Evolutionary conservation across 805 yeast genomes (phyloP).

Genomic region (Kuraishia cidri): DNA sequence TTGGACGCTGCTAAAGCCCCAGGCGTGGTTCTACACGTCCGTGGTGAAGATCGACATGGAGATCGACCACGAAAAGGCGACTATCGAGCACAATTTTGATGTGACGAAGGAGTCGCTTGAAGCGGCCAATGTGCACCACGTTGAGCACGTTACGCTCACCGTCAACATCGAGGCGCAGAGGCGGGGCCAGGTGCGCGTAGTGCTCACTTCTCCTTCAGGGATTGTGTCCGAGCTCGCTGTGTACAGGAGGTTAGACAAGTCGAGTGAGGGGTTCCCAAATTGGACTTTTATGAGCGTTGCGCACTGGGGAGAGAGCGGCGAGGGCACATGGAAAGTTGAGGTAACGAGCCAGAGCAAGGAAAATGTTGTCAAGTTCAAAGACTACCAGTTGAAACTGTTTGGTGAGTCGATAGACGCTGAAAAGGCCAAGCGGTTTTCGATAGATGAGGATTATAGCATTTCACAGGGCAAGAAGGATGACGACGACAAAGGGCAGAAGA

Average conservation of each 20-base stretch:
- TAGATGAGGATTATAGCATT: constrained; percentile 32
- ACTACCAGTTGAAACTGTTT: constrained; percentile 76
- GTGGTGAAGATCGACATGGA: constrained; percentile 21
- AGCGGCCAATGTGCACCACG: constrained; percentile 49
- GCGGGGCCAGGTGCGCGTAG: constrained; percentile 65
- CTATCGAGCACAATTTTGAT: constrained; percentile 26
- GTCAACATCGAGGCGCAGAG: constrained; percentile 56
- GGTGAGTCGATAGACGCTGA: constrained; percentile 68
- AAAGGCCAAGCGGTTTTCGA: constrained; percentile 48
- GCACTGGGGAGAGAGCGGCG: constrained; percentile 86
- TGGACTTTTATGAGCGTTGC: constrained; percentile 99
- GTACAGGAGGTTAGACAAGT: constrained; percentile 49
- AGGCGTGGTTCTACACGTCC: constrained; percentile 65
- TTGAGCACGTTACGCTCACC: constrained; percentile 83
- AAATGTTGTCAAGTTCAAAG: constrained; percentile 32
- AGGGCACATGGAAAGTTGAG: constrained; percentile 75
- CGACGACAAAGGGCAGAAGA: constrained; percentile 19
- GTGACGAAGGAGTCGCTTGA: constrained; percentile 41
- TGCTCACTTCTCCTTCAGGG: constrained; percentile 69
- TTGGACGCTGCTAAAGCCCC: constrained; percentile 90
- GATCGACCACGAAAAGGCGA: constrained; percentile 9
- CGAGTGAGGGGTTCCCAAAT: constrained; percentile 49
- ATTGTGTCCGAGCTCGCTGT: constrained; percentile 67
- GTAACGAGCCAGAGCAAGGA: constrained; percentile 38
- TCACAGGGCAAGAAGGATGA: constrained; percentile 12